phyloP scores from a whole-genome alignment of 768 basidiomycete species.

The Kwoniella europaea region DNA sequence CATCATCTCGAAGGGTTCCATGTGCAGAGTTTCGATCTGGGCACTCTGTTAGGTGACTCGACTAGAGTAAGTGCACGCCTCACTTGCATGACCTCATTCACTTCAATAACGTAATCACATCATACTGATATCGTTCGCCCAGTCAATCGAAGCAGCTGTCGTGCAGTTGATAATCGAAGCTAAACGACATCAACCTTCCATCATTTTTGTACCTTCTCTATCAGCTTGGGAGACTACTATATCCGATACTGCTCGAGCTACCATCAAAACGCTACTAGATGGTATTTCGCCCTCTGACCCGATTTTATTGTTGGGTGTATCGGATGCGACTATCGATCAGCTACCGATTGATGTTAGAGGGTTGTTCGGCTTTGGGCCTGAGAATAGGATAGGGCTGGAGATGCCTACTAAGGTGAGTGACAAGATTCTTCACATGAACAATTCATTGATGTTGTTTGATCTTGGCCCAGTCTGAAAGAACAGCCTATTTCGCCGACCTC shows the following conservation, averaged over 20 bases:
- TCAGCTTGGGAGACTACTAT: slow-evolving; percentile 82
- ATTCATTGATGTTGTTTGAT: not conserved
- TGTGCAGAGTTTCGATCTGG: slow-evolving; percentile 90
- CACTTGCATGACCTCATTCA: not conserved
- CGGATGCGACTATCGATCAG: slow-evolving; percentile 73
- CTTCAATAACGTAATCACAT: not conserved
- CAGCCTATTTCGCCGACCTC: slow-evolving; percentile 75
- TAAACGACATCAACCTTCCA: slow-evolving; percentile 93
- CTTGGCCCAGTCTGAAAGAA: slow-evolving; percentile 62
- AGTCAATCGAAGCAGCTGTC: slow-evolving; percentile 90
- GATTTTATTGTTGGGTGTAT: slow-evolving; percentile 85
- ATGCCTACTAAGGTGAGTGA: slow-evolving; percentile 61
- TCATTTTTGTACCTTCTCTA: slow-evolving; percentile 92
- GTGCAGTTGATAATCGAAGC: slow-evolving; percentile 96
- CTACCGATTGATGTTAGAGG: slow-evolving; percentile 80
- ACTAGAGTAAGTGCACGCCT: slow-evolving; percentile 68
- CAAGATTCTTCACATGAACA: not conserved
- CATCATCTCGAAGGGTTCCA: slow-evolving; percentile 96
- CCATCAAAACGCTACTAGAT: slow-evolving; percentile 87
- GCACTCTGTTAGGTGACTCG: slow-evolving; percentile 83
- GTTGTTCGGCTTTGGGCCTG: slow-evolving; percentile 83
- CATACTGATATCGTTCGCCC: slow-evolving; percentile 8
- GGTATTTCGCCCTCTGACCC: slow-evolving; percentile 89
- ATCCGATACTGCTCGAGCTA: slow-evolving; percentile 79
- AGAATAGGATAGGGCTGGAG: slow-evolving; percentile 72